These are phyloP conservation scores for Eucalyptus tenuipes DNA, from an alignment of 345 rosid species.

Conservation along the genomic window DNA sequence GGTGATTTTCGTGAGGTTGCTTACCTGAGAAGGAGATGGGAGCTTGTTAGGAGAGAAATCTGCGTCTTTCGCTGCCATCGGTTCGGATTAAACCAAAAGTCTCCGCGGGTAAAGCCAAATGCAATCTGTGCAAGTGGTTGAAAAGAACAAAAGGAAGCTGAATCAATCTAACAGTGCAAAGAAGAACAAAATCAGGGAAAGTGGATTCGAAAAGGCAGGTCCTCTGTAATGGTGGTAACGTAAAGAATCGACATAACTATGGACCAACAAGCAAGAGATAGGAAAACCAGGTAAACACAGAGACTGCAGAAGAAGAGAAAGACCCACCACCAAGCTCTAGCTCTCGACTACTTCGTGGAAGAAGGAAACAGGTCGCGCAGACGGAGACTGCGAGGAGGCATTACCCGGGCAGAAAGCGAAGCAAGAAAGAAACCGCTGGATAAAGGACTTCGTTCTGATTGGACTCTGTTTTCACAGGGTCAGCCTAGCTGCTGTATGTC, in stretches of 20 bases:
- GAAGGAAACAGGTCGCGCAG: neutral
- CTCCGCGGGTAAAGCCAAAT: neutral
- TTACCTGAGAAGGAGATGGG: constrained; percentile 48
- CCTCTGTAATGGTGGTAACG: neutral
- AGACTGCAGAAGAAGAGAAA: neutral
- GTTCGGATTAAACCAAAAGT: neutral
- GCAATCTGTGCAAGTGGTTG: neutral
- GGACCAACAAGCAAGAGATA: neutral
- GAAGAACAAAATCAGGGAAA: neutral
- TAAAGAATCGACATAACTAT: neutral
- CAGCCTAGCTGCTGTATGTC: neutral
- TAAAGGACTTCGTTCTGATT: neutral
- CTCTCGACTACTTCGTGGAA: neutral
- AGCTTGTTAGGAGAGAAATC: constrained; percentile 28
- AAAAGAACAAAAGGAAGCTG: neutral
- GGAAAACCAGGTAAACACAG: neutral
- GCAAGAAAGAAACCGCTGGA: neutral
- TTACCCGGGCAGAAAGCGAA: neutral
- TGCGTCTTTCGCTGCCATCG: constrained; percentile 41
- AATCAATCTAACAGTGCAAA: neutral
- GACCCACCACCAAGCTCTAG: neutral
- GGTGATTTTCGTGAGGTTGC: neutral
- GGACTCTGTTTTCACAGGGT: neutral
- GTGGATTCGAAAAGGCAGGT: neutral
- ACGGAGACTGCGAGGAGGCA: neutral